Conservation (phyloP, 805 yeast genomes). For the Metschnikowia continentalis region DNA sequence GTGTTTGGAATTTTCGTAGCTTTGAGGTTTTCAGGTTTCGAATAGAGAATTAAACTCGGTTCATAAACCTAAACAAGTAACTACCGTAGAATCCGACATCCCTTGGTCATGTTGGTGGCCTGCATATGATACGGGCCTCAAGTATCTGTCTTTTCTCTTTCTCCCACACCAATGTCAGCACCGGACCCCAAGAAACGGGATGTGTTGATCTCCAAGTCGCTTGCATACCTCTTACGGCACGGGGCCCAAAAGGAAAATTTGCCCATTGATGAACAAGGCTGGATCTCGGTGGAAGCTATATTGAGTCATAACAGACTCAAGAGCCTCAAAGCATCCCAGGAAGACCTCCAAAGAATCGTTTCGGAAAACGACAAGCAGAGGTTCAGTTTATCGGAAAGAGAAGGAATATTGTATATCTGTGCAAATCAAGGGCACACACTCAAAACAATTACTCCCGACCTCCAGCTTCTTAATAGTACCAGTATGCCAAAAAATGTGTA, state of each 20-base stretch:
- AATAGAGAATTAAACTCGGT: not conserved
- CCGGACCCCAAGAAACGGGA: constrained; percentile 32
- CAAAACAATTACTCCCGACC: constrained; percentile 38
- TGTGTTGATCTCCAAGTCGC: constrained; percentile 60
- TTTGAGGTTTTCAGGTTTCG: no score
- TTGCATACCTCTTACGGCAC: constrained; percentile 80
- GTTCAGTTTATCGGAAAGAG: constrained; percentile 44
- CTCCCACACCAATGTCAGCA: constrained; percentile 9
- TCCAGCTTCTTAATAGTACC: constrained; percentile 33
- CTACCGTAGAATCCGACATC: not conserved
- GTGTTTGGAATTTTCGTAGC: not conserved
- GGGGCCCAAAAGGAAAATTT: constrained; percentile 70
- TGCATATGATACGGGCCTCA: not conserved
- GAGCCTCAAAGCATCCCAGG: constrained; percentile 48
- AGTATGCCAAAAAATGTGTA: constrained; percentile 54
- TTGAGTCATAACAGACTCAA: constrained; percentile 57
- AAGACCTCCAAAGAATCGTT: constrained; percentile 61
- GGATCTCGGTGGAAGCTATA: constrained; percentile 49
- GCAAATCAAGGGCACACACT: constrained; percentile 94
- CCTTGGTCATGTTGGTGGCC: not conserved
- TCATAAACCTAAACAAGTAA: not conserved
- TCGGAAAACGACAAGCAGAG: constrained; percentile 65
- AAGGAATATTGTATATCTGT: constrained; percentile 44
- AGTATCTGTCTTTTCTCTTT: not conserved
- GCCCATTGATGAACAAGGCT: constrained; percentile 64